Evolutionary conservation across 2,329 filamentous ascomycete genomes (phyloP), one percentile per base, ranked within the genome.

Genomic region (Monilinia polystroma): DNA sequence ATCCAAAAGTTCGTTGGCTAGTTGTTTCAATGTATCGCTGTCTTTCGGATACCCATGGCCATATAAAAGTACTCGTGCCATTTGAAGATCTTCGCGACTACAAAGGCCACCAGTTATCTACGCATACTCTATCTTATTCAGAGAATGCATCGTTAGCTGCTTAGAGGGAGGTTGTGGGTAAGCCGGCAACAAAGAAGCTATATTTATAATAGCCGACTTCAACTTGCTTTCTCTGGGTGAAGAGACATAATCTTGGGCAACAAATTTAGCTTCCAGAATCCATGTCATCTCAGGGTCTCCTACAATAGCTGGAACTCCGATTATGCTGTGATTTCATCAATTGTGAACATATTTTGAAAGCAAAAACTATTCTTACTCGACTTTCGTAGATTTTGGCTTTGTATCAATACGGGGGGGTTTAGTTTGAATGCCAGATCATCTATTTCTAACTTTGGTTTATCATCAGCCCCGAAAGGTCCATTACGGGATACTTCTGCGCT

Each of bases 51-150:
- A 51, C 29, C 57, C 43, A 23, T 59, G 26, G 26, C 11, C 56
- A 59, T 47, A 59, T 4, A 59, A 23, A 59, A 59, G 41, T 32
- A 59, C 26, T n/a, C 56, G 41, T 16, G 26, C 43, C 56, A 49
- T 59, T 10, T 45, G 20, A 10, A 49, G 43, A 11, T 60, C 29
- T 6, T 49, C 23, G 5, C 20, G 43, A 3, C 43, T 49, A 11
- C 45, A 20, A 60, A 51, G 35, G 32, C 43, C 57, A 32, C 57
- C 11, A 14, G 20, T n/a, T 4, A 23, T 60, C 43, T 20, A 60
- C 29, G 45, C 6, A 38, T 43, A 20, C 7, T 35, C 14, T 20
- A 47, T 35, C 29, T 4, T 20, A 35, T 59, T 32, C 7, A 60
- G 14, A 35, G 20, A 16, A 10, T 47, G 23, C 29, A 23, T 35